Conservation (phyloP, 495 filamentous ascomycete genomes). For the Tuber calosporum region DNA sequence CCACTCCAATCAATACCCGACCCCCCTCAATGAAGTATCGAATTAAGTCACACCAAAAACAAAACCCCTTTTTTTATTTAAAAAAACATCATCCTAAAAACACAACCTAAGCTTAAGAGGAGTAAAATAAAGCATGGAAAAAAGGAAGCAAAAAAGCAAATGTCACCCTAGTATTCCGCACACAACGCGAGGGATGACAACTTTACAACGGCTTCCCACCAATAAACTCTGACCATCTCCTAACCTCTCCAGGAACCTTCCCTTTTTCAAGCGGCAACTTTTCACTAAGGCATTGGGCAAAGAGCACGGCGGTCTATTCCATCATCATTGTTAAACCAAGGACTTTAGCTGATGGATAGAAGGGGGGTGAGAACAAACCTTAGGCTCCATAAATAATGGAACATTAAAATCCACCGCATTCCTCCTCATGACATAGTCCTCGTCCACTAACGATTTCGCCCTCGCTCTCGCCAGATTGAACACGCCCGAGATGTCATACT, state of each 20-base stretch:
- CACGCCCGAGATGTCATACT: constrained; percentile 88
- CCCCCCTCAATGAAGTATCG: neutral
- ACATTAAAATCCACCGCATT: constrained; percentile 98
- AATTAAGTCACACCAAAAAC: neutral
- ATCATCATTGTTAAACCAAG: constrained; percentile 16
- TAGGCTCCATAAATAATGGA: constrained; percentile 96
- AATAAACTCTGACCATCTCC: constrained; percentile 88
- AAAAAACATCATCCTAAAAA: neutral
- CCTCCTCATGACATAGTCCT: constrained; percentile 96
- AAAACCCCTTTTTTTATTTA: neutral
- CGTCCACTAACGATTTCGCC: constrained; percentile 77
- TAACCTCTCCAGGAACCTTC: constrained; percentile 76
- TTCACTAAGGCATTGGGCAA: constrained; percentile 90
- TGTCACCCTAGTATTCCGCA: neutral
- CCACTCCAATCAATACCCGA: neutral
- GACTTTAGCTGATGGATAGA: neutral
- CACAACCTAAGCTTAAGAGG: constrained; percentile 23
- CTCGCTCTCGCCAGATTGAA: constrained; percentile 87
- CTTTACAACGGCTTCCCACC: constrained; percentile 80
- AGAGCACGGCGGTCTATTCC: constrained; percentile 80
- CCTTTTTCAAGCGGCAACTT: constrained; percentile 78
- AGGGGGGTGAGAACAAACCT: constrained; percentile 56
- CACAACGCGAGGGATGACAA: neutral
- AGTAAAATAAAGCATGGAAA: constrained; percentile 17
- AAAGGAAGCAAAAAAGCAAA: constrained; percentile 20